Evolutionary conservation across 345 rosid genomes (phyloP).

Genomic region (Clarkia xantiana): DNA sequence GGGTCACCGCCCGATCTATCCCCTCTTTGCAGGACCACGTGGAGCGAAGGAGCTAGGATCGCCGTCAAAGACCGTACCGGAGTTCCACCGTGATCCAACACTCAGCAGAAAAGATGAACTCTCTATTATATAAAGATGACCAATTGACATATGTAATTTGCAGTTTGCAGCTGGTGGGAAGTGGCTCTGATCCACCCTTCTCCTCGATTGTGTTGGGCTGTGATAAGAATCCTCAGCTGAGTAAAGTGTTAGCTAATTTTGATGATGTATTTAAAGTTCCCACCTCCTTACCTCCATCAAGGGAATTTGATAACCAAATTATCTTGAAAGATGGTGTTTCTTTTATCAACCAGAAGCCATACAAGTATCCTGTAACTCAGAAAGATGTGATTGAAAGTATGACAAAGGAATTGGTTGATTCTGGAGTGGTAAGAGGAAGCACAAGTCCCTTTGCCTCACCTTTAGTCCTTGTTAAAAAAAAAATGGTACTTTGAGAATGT

Average conservation of each 20-base stretch:
- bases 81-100: no score
- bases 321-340: background rate
- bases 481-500: background rate
- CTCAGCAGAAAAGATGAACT: no score
- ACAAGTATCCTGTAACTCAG: background rate
- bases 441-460: background rate
- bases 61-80: no score
- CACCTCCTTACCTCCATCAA: background rate
- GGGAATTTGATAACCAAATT: background rate
- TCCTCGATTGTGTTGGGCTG: background rate
- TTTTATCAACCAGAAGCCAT: background rate
- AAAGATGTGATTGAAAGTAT: constrained; percentile 2
- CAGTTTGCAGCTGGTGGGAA: no score
- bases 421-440: background rate
- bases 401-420: background rate
- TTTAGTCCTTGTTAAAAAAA: background rate
- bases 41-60: no score
- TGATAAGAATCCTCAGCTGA: no score
- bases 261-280: background rate
- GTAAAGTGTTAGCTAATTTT: background rate
- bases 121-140: no score
- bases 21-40: no score
- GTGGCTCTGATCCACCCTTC: no score
- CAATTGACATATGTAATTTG: no score
- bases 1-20: no score